A percentile compares a stretch with the other conserved stretches of the same genome.
Evolutionary conservation across 768 basidiomycete genomes (phyloP).

Genomic region (Crepidotus variabilis): DNA sequence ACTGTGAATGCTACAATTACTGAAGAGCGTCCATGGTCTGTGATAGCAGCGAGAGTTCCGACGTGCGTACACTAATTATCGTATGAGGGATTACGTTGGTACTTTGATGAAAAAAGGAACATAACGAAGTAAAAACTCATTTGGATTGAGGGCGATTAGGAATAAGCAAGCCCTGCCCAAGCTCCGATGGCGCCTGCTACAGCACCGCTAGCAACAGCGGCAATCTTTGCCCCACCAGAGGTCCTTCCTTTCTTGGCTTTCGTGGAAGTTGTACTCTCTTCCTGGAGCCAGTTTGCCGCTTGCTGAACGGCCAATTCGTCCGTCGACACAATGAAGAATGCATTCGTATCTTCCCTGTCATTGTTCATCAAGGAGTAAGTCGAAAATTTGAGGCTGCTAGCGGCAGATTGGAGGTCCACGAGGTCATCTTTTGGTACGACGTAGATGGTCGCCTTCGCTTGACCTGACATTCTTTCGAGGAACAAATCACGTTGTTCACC

Average conservation of each 20-base stretch:
- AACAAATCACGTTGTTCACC: slow-evolving; percentile 48
- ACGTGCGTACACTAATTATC: too few relatives aligned
- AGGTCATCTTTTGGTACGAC: slow-evolving; percentile 44
- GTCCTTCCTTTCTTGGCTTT: neutral
- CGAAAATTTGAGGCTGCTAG: slow-evolving; percentile 14
- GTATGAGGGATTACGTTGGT: too few relatives aligned
- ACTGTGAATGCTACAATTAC: too few relatives aligned
- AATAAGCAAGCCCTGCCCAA: neutral
- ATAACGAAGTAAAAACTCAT: neutral
- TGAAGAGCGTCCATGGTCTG: too few relatives aligned
- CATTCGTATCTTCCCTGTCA: neutral
- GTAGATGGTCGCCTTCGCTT: slow-evolving; percentile 46
- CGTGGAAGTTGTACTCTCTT: neutral
- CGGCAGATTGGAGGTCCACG: slow-evolving; percentile 32
- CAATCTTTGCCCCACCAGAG: neutral
- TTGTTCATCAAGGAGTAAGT: neutral
- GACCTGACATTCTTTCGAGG: slow-evolving; percentile 37
- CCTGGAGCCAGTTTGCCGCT: neutral
- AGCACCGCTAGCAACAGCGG: neutral
- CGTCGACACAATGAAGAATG: neutral
- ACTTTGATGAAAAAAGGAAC: too few relatives aligned
- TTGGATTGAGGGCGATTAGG: neutral
- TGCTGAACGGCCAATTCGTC: neutral
- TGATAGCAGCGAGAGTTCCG: too few relatives aligned
- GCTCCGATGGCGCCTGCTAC: neutral